A percentile compares a stretch with the other conserved stretches of the same genome.
Conservation (phyloP, 2,329 filamentous ascomycete genomes). For the Cercospora sesami region DNA sequence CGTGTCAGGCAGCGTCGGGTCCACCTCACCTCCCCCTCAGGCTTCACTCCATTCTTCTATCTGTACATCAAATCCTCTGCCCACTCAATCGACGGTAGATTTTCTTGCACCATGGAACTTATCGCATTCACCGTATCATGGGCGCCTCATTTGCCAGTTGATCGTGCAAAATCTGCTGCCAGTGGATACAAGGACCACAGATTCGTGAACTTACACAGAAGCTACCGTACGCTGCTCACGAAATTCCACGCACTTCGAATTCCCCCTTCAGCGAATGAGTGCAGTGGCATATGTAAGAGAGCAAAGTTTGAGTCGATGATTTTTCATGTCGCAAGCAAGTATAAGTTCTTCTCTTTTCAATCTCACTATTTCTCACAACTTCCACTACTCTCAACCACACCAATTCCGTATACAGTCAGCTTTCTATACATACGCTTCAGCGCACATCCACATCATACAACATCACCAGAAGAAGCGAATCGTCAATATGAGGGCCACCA, state of each 20-base stretch:
- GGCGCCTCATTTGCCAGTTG: background rate
- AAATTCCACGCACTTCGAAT: background rate
- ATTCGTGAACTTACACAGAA: background rate
- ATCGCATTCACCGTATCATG: background rate
- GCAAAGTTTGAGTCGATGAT: background rate
- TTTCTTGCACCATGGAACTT: background rate
- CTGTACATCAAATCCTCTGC: background rate
- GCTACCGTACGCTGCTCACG: background rate
- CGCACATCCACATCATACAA: background rate
- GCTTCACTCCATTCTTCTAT: background rate
- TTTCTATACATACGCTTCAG: background rate
- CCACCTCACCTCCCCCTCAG: background rate
- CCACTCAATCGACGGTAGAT: background rate
- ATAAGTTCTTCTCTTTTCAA: background rate
- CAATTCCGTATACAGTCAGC: background rate
- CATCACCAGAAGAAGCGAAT: background rate
- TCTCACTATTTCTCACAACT: background rate
- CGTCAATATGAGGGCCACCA: background rate
- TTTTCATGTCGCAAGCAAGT: background rate
- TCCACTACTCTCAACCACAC: background rate
- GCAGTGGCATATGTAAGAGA: background rate
- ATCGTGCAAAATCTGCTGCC: background rate
- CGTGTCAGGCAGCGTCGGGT: background rate
- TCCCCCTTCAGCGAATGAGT: background rate
- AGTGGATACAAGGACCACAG: background rate